Base-by-base conservation (phyloP, 2,329 filamentous ascomycete genomes). In the Chrysoporthe austroafricana region DNA sequence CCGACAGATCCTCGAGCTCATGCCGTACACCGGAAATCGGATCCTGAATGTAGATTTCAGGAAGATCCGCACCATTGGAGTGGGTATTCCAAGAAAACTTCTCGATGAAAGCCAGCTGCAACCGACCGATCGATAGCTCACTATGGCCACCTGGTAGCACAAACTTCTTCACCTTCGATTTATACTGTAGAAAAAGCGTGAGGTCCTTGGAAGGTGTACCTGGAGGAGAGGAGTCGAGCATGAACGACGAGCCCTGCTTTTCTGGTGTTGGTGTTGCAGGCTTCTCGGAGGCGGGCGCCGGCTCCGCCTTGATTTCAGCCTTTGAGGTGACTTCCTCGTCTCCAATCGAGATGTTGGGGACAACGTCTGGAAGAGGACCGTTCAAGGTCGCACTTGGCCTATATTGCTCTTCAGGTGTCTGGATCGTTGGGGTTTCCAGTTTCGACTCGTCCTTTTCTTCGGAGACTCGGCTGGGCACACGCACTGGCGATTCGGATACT, bases 11-110 rank as follows among this genome's bases (percentile, higher is more conserved):
- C 77, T 99, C 96, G 34, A 99, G 82, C 80, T 99, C 96, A 77
- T 99, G 95, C 18, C 96, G 91, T n/a, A 99, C 92, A 0, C 96
- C 96, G 9, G 96, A 98, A 2, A 97, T 87, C 0, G 94, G 91
- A 77, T 99, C 96, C 77, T 99, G 96, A 18, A 99, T 96, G 77
- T 99, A 97, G 18, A 99, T 98, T 74, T 99, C 96, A 0, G 96
- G 96, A 58, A 99, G 81, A 76, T 99, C 96, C 16, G 89, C 88
- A 8, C 96, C 96, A 74, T 97, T 96, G 69, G 93, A 91, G 73
- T 98, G 94, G 0, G 95, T 97, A 74, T 97, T 98, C 94, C 96
- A 99, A 0, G 95, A 96, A 76, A 99, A 99, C 77, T 97, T 99
- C 73, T 99, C 96, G 73, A 99, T 99, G 74, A 99, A 99, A 0